Evolutionary conservation across 352 stramenopile genomes (phyloP).

Genomic region (Phytophthora uliginosa): DNA sequence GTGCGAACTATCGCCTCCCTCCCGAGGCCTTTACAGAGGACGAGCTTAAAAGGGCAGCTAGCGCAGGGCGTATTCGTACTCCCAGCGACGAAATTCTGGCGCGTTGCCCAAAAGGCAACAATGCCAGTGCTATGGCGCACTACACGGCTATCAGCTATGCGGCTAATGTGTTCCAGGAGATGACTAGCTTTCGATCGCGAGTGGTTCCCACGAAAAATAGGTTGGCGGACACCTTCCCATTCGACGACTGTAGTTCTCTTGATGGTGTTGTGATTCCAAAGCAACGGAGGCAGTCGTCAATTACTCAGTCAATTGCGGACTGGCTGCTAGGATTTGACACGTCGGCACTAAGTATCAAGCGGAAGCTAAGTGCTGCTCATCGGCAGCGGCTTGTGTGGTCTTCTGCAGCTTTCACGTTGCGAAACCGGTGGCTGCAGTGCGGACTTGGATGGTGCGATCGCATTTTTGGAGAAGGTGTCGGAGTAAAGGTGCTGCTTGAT

Average conservation of each 20-base stretch:
- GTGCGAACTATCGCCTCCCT: constrained; percentile 51
- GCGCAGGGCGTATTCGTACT: constrained; percentile 55
- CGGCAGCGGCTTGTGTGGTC: constrained; percentile 64
- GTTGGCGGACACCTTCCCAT: constrained; percentile 56
- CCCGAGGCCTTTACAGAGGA: constrained; percentile 73
- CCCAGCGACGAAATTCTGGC: constrained; percentile 57
- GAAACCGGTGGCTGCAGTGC: constrained; percentile 73
- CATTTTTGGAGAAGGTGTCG: constrained; percentile 57
- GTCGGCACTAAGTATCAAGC: constrained; percentile 54
- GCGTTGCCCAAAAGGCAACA: constrained; percentile 56
- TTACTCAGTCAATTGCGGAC: constrained; percentile 63
- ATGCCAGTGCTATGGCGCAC: constrained; percentile 71
- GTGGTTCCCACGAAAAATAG: constrained; percentile 48
- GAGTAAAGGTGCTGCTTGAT: constrained; percentile 69
- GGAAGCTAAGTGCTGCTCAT: constrained; percentile 56
- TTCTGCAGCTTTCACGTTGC: constrained; percentile 65
- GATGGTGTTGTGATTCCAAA: constrained; percentile 60
- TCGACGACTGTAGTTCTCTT: constrained; percentile 48
- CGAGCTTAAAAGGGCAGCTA: constrained; percentile 61
- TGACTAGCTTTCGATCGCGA: constrained; percentile 61
- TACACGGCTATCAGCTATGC: constrained; percentile 75
- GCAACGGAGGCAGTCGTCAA: constrained; percentile 45
- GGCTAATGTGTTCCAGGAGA: constrained; percentile 68
- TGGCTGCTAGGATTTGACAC: constrained; percentile 74
- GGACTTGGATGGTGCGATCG: constrained; percentile 74